Evolutionary conservation across 495 filamentous ascomycete species (phyloP).

Genomic region (Saxophila tyrrhenica): DNA sequence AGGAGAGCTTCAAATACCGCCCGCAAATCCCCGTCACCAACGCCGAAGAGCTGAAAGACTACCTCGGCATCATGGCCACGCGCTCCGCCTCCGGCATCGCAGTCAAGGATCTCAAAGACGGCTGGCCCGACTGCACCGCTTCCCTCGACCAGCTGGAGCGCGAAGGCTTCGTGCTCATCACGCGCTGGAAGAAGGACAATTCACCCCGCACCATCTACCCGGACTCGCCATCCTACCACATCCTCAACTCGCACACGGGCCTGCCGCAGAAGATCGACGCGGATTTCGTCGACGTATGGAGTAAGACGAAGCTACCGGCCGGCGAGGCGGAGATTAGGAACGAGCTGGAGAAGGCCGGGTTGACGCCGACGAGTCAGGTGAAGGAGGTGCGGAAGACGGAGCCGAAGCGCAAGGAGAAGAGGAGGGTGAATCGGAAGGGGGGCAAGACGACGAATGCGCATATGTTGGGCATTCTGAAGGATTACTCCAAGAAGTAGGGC

Average conservation of each 20-base stretch:
- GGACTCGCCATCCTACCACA: constrained; percentile 49
- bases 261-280: constrained; percentile 59
- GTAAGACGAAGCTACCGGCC: constrained; percentile 64
- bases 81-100: constrained; percentile 67
- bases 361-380: constrained; percentile 39
- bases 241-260: neutral
- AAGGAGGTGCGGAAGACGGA: constrained; percentile 46
- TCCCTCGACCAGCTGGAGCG: constrained; percentile 67
- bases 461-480: constrained; percentile 78
- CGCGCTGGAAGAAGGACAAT: constrained; percentile 86
- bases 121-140: constrained; percentile 73
- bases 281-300: constrained; percentile 75
- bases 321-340: constrained; percentile 58
- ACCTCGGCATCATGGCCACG: constrained; percentile 74
- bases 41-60: constrained; percentile 60
- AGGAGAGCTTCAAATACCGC: constrained; percentile 64
- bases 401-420: constrained; percentile 59
- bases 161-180: constrained; percentile 68
- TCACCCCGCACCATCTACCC: constrained; percentile 76
- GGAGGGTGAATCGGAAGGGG: constrained; percentile 51
- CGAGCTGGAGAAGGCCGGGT: constrained; percentile 30
- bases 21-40: constrained; percentile 69
- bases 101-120: constrained; percentile 85
- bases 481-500: constrained; percentile 52
- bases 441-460: constrained; percentile 88